Percentiles rank a stretch among this genome's conserved stretches.
phyloP scores from a whole-genome alignment of 2,329 filamentous ascomycete species.

The Chrysosporium keratinophilum region DNA sequence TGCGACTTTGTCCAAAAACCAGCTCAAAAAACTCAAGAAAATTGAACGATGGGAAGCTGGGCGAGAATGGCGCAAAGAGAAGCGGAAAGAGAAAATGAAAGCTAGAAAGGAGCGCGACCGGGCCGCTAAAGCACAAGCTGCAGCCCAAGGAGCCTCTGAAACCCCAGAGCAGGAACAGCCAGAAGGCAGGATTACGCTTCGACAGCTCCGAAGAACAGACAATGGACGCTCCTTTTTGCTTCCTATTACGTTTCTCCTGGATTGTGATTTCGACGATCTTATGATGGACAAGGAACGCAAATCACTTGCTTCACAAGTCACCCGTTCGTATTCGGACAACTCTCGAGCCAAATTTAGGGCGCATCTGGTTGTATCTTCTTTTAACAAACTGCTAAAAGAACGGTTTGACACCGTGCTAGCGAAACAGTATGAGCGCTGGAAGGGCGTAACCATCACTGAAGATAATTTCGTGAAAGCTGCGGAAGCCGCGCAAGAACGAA shows the following conservation, averaged over 20 bases:
- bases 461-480: conserved; percentile 64
- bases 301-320: conserved; percentile 74
- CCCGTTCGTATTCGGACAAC: conserved; percentile 83
- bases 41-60: conserved; percentile 66
- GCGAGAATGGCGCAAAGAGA: conserved; percentile 49
- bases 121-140: conserved; percentile 28
- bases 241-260: conserved; percentile 71
- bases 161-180: conserved; percentile 16
- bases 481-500: conserved; percentile 54
- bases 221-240: conserved; percentile 44
- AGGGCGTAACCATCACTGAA: conserved; percentile 60
- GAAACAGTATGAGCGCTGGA: conserved; percentile 68
- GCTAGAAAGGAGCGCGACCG: conserved; percentile 45
- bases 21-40: conserved; percentile 66
- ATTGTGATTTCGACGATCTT: conserved; percentile 82
- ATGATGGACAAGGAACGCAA: conserved; percentile 82
- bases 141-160: conserved; percentile 21
- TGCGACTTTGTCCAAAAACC: conserved; percentile 64
- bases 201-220: conserved; percentile 17
- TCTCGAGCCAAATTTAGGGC: conserved; percentile 54
- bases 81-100: conserved; percentile 47
- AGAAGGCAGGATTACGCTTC: conserved; percentile 18
- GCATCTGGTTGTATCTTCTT: conserved; percentile 68
- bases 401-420: conserved; percentile 68
- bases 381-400: conserved; percentile 60